These are phyloP conservation scores for Penicillium sp. DNA, from an alignment of 2,329 filamentous ascomycete genomes.

Conservation along the genomic window DNA sequence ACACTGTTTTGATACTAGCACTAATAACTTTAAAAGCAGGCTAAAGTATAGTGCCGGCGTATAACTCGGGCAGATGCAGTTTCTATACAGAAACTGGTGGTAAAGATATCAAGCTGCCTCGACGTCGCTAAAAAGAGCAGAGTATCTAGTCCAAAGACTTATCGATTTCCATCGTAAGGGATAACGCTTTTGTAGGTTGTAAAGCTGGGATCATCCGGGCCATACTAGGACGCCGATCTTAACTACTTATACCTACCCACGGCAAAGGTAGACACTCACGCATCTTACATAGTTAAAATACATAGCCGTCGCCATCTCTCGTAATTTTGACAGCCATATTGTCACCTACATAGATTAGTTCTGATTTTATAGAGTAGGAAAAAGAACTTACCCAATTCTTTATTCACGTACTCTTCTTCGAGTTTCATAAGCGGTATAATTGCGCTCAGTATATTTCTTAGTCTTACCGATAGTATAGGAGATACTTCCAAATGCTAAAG, in stretches of 20 bases:
- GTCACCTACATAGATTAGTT: neutral
- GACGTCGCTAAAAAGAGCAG: too few relatives aligned
- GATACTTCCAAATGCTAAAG: neutral
- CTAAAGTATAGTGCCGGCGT: too few relatives aligned
- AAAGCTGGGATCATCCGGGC: too few relatives aligned
- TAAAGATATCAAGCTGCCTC: too few relatives aligned
- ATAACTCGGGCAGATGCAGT: too few relatives aligned
- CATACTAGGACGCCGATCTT: too few relatives aligned
- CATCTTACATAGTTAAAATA: neutral
- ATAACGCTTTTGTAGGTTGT: too few relatives aligned
- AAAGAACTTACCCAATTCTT: neutral
- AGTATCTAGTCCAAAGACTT: too few relatives aligned
- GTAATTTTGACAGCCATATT: neutral
- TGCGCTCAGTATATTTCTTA: neutral
- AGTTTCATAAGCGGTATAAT: neutral
- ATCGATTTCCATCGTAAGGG: too few relatives aligned
- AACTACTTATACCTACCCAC: too few relatives aligned
- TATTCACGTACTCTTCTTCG: neutral
- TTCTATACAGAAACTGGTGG: too few relatives aligned
- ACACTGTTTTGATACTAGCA: neutral
- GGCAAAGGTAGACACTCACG: too few relatives aligned
- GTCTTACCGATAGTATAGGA: neutral
- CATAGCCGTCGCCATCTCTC: neutral
- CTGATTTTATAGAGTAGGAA: neutral
- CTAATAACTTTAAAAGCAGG: constrained; percentile 1